Evolutionary conservation across 2,329 filamentous ascomycete genomes (phyloP).

Genomic region (Fusarium sp.): DNA sequence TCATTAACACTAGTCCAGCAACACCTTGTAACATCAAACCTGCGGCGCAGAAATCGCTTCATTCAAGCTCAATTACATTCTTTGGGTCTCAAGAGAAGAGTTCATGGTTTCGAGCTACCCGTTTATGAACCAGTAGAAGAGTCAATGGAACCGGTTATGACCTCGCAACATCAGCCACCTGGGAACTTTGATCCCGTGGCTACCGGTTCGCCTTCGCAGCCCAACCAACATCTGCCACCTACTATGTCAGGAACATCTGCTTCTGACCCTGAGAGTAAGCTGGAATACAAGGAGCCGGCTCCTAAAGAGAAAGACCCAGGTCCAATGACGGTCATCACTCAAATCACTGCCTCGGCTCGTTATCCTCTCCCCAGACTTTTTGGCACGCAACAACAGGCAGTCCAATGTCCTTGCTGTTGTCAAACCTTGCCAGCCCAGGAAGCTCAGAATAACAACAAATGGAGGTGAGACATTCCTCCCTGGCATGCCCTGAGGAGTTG

Average conservation of each 20-base stretch:
- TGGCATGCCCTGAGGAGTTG: too few species aligned
- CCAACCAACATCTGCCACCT: too few species aligned
- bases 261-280: background rate
- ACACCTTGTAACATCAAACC: background rate
- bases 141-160: too few species aligned
- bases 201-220: too few species aligned
- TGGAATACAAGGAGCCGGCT: rapidly evolving
- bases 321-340: rapidly evolving
- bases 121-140: too few species aligned
- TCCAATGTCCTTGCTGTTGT: background rate
- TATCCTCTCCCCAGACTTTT: background rate
- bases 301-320: rapidly evolving
- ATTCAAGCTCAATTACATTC: background rate
- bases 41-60: background rate
- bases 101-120: too few species aligned
- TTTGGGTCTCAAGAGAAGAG: background rate
- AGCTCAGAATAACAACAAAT: rapidly evolving
- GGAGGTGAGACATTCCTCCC: background rate
- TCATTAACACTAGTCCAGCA: background rate
- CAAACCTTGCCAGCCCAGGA: rapidly evolving
- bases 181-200: too few species aligned
- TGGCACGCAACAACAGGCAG: background rate
- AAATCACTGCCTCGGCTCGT: background rate
- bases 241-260: too few species aligned
- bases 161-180: too few species aligned